Evolutionary conservation across 2,329 filamentous ascomycete species (phyloP).

Genomic region (Ophiostoma populinum): DNA sequence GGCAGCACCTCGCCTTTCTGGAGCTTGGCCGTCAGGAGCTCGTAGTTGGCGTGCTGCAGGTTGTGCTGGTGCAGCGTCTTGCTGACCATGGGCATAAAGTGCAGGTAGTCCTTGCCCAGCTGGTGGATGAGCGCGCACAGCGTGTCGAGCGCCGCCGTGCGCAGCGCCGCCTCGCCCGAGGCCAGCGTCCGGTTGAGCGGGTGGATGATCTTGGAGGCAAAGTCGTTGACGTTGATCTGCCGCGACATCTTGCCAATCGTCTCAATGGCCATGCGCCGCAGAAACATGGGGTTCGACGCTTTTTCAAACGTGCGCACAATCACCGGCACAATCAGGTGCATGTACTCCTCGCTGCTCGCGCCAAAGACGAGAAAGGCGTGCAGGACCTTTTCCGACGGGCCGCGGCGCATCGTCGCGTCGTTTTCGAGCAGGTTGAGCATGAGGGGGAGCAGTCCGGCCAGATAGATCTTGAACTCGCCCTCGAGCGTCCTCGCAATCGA

Average conservation of each 20-base stretch:
- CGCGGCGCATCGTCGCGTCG: constrained; percentile 57
- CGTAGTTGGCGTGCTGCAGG: constrained; percentile 80
- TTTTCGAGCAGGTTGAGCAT: constrained; percentile 92
- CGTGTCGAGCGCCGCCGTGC: constrained; percentile 76
- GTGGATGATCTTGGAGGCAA: constrained; percentile 90
- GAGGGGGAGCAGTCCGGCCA: constrained; percentile 72
- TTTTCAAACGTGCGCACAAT: constrained; percentile 92
- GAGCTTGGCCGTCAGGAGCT: constrained; percentile 78
- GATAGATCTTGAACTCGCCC: constrained; percentile 93
- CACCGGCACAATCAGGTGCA: constrained; percentile 95
- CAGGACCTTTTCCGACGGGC: constrained; percentile 74
- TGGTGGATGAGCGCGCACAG: constrained; percentile 92
- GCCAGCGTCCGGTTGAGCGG: constrained; percentile 71
- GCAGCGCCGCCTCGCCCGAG: constrained; percentile 52
- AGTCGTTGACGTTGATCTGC: constrained; percentile 94
- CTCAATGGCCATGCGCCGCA: constrained; percentile 82
- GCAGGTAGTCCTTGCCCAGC: constrained; percentile 83
- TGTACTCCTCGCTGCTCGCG: constrained; percentile 90
- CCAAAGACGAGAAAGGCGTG: constrained; percentile 95
- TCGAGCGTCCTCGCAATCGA: constrained; percentile 86
- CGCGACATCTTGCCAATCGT: constrained; percentile 86
- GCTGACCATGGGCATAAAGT: constrained; percentile 86
- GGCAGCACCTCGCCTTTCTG: constrained; percentile 92
- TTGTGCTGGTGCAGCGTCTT: constrained; percentile 66
- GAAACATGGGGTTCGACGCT: constrained; percentile 57